Conservation (phyloP, 2,329 filamentous ascomycete species). For the Thielaviopsis punctulata region DNA sequence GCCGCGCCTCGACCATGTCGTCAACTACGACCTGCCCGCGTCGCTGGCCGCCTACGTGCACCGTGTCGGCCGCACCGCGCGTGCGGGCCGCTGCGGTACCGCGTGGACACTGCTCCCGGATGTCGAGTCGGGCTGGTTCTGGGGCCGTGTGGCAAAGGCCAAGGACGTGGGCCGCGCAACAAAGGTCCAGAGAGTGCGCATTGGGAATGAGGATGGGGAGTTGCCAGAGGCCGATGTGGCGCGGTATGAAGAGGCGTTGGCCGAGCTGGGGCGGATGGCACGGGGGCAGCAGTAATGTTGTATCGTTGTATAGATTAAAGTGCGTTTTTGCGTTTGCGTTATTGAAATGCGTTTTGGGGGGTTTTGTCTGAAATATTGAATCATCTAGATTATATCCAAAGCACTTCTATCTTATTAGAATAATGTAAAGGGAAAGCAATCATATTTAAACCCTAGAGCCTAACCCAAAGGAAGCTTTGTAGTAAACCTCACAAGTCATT, state of each 20-base stretch:
- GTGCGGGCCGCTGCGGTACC: slow-evolving; percentile 56
- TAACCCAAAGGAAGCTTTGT: too few species aligned
- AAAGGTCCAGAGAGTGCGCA: slow-evolving; percentile 30
- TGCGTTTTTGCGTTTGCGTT: too few species aligned
- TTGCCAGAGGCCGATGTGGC: slow-evolving; percentile 31
- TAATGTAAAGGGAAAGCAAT: too few species aligned
- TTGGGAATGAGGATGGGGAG: slow-evolving; percentile 19
- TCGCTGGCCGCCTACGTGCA: slow-evolving; percentile 76
- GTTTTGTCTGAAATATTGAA: too few species aligned
- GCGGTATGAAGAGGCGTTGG: slow-evolving; percentile 39
- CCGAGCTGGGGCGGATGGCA: slow-evolving; percentile 45
- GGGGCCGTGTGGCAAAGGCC: slow-evolving; percentile 57
- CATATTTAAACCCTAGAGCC: too few species aligned
- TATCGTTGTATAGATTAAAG: too few species aligned
- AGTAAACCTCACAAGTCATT: too few species aligned
- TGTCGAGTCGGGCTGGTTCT: slow-evolving; percentile 80
- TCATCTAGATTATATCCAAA: too few species aligned
- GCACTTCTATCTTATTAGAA: too few species aligned
- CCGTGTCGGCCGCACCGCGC: slow-evolving; percentile 76
- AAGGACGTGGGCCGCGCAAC: slow-evolving; percentile 27
- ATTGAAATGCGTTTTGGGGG: too few species aligned
- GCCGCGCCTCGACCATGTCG: slow-evolving; percentile 58
- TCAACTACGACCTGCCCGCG: slow-evolving; percentile 85
- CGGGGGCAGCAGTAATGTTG: background rate
- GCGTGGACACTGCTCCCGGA: slow-evolving; percentile 80